Percentiles rank a stretch among this genome's conserved stretches.
Evolutionary conservation across 495 filamentous ascomycete genomes (phyloP).

Genomic region (Baudoinia panamericana): DNA sequence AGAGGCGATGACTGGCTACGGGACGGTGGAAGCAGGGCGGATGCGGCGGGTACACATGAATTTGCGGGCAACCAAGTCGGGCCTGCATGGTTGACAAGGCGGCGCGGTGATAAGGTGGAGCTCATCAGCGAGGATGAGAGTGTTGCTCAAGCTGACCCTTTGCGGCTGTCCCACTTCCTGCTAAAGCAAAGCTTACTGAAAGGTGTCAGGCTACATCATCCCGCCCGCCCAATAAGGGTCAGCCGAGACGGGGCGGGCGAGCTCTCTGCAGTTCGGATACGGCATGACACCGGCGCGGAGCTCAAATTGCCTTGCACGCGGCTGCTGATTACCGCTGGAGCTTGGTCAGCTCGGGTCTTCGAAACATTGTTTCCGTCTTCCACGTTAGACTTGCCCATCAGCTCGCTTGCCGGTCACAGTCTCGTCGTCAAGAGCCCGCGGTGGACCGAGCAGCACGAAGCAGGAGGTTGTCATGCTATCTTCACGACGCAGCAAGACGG

Average conservation of each 20-base stretch:
- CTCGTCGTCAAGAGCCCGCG: slow-evolving; percentile 51
- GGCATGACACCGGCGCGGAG: slow-evolving; percentile 35
- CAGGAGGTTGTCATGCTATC: slow-evolving; percentile 48
- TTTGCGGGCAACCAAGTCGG: slow-evolving; percentile 20
- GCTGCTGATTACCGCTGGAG: slow-evolving; percentile 53
- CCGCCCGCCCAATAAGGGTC: slow-evolving; percentile 42
- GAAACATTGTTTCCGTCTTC: slow-evolving; percentile 47
- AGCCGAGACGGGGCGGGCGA: slow-evolving; percentile 34
- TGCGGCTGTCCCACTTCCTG: slow-evolving; percentile 49
- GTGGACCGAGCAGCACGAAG: slow-evolving; percentile 33
- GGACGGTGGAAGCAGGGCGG: slow-evolving; percentile 49
- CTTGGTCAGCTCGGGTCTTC: slow-evolving; percentile 56
- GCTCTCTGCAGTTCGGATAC: slow-evolving; percentile 37
- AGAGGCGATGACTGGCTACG: slow-evolving; percentile 44
- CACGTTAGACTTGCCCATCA: slow-evolving; percentile 38
- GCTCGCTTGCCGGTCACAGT: slow-evolving; percentile 57
- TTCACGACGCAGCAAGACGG: slow-evolving; percentile 46
- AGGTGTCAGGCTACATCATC: slow-evolving; percentile 56
- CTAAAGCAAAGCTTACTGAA: slow-evolving; percentile 41
- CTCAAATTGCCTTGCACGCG: slow-evolving; percentile 31
- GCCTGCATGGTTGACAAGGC: slow-evolving; percentile 49
- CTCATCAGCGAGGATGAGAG: slow-evolving; percentile 48
- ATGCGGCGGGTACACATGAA: slow-evolving; percentile 35
- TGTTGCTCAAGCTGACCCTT: slow-evolving; percentile 56
- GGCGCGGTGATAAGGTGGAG: slow-evolving; percentile 41